Base-by-base conservation (phyloP, 352 stramenopile species). In the Phytophthora aleatoria region DNA sequence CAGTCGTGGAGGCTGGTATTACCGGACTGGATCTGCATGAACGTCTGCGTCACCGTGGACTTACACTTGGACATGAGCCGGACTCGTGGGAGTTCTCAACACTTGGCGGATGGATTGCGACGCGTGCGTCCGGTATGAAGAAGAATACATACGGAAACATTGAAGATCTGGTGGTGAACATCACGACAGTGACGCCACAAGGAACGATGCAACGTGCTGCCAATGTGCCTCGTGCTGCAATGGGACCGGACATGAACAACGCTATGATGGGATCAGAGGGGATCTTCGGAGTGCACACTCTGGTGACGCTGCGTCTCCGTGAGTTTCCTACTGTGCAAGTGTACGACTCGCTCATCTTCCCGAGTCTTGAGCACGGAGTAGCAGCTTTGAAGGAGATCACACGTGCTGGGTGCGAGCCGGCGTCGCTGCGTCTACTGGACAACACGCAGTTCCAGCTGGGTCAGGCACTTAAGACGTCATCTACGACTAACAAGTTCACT, bases 371-470 rank as follows among this genome's bases (percentile, higher is more conserved):
- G 48, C 74, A 89, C 47, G 94, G 94, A 20, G 11, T 96, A 0
- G 83, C 81, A 43, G 85, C 86, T 15, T 69, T 98, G 53, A 84
- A 88, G 20, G 91, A 95, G 47, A 77, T 96, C n/a, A 81, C 81
- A 42, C 62, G 77, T 42, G 57, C 78, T 38, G 81, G 87, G 20
- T 86, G 74, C 33, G 77, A 85, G 28, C 94, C 94, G 20, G 90
- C 93, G 24, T 97, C 89, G 39, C 79, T 98, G 11, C 87, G 94
- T 15, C 72, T 99, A 33, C 69, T 99, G 42, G 96, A 98, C 74
- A 98, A 99, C 71, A 90, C 88, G 38, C 94, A 99, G 63, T 99
- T 98, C 72, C 85, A 96, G 61, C 69, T 99, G 7, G 94, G 96
- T 3, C 93, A 98, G 60, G 92, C 91, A 33, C 73, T 98, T 1